Conservation (phyloP, 768 basidiomycete genomes). For the Gyrodon lividus region DNA sequence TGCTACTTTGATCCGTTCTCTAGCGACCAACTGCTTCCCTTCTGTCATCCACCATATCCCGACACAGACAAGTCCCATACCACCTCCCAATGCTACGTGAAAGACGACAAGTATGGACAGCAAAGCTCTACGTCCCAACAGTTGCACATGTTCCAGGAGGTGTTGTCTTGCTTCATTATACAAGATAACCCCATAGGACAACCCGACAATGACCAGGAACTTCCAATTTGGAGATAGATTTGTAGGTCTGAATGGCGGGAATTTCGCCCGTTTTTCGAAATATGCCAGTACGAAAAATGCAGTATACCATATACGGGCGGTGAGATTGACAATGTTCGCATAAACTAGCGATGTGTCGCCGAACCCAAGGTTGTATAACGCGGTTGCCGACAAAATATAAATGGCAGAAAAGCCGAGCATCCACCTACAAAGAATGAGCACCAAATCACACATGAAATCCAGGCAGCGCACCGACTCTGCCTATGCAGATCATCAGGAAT, state of each 20-base stretch:
- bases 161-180: slow-evolving; percentile 16
- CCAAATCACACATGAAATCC: background rate
- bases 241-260: slow-evolving; percentile 12
- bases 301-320: slow-evolving; percentile 61
- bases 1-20: slow-evolving; percentile 18
- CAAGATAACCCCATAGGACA: slow-evolving; percentile 26
- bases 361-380: slow-evolving; percentile 44
- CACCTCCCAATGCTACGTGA: slow-evolving; percentile 28
- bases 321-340: slow-evolving; percentile 70
- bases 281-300: slow-evolving; percentile 47
- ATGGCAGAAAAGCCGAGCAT: slow-evolving; percentile 74
- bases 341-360: slow-evolving; percentile 75
- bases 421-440: slow-evolving; percentile 43
- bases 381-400: slow-evolving; percentile 58
- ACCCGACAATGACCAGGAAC: slow-evolving; percentile 19
- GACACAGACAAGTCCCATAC: slow-evolving; percentile 25
- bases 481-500: slow-evolving; percentile 58
- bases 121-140: slow-evolving; percentile 18
- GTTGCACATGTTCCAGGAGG: slow-evolving; percentile 12
- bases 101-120: slow-evolving; percentile 19
- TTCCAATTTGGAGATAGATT: slow-evolving; percentile 26
- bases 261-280: slow-evolving; percentile 35
- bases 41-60: slow-evolving; percentile 31
- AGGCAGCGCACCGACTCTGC: slow-evolving; percentile 57
- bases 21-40: slow-evolving; percentile 22